These are phyloP conservation scores for Mycena metata DNA, from an alignment of 768 basidiomycete species.

Conservation along the genomic window DNA sequence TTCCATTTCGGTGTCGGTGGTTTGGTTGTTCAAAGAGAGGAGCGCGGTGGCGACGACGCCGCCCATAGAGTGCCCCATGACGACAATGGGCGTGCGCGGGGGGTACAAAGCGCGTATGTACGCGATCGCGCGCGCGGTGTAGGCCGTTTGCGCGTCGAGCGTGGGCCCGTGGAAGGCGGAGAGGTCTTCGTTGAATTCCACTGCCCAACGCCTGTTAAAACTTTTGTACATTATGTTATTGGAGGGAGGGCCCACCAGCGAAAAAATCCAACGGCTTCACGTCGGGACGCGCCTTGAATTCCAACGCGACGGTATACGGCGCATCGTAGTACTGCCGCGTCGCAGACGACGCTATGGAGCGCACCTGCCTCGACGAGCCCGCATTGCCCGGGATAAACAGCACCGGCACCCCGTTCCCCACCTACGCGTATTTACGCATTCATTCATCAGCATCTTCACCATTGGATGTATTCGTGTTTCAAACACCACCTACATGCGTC, in stretches of 20 bases:
- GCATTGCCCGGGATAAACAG: slow-evolving; percentile 98
- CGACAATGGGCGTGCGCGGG: slow-evolving; percentile 69
- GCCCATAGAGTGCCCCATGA: slow-evolving; percentile 98
- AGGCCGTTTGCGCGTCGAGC: slow-evolving; percentile 83
- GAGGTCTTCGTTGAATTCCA: slow-evolving; percentile 97
- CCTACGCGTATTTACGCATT: slow-evolving; percentile 37
- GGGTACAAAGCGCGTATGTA: slow-evolving; percentile 88
- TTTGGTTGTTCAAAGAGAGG: too few relatives aligned
- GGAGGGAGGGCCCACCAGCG: slow-evolving; percentile 66
- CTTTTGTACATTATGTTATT: not conserved
- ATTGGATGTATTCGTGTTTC: not conserved
- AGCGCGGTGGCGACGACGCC: slow-evolving; percentile 90
- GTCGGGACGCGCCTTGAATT: slow-evolving; percentile 60
- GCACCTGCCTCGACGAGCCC: slow-evolving; percentile 92
- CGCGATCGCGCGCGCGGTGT: slow-evolving; percentile 75
- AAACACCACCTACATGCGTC: slow-evolving; percentile 60
- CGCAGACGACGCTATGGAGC: slow-evolving; percentile 95
- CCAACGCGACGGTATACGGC: slow-evolving; percentile 67
- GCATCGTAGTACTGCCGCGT: slow-evolving; percentile 81
- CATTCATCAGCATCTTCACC: slow-evolving; percentile 7
- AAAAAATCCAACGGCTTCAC: slow-evolving; percentile 85
- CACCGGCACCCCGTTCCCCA: slow-evolving; percentile 77
- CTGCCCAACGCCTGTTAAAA: slow-evolving; percentile 44
- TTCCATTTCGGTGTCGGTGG: slow-evolving; percentile 54
- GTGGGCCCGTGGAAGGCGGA: slow-evolving; percentile 96